Percentiles rank a stretch among this genome's conserved stretches.
Conservation (phyloP, 495 filamentous ascomycete species). For the Aspergillus sclerotiicarbonarius region DNA sequence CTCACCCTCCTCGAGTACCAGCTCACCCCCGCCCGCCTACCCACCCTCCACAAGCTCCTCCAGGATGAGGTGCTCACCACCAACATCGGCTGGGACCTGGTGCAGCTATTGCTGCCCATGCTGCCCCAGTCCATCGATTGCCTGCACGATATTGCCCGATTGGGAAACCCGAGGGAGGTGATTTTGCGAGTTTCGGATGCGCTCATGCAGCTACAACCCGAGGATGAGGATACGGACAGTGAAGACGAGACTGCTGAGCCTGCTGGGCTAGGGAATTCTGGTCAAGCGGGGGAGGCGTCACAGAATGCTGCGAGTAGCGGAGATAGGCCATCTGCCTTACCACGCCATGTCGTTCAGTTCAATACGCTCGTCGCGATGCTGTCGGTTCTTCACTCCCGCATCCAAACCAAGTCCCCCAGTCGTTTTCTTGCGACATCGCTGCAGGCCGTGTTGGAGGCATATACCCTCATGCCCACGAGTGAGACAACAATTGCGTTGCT, state of each 20-base stretch:
- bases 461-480: slow-evolving; percentile 53
- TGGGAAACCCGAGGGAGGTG: slow-evolving; percentile 92
- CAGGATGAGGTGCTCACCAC: slow-evolving; percentile 80
- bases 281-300: slow-evolving; percentile 1
- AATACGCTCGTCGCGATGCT: slow-evolving; percentile 76
- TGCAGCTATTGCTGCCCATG: slow-evolving; percentile 77
- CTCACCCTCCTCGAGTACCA: slow-evolving; percentile 85
- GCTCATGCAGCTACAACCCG: slow-evolving; percentile 56
- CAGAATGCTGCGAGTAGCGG: neutral
- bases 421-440: slow-evolving; percentile 90
- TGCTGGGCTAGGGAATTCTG: neutral
- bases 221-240: slow-evolving; percentile 52
- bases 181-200: slow-evolving; percentile 83
- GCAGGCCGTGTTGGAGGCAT: slow-evolving; percentile 69
- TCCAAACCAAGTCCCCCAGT: slow-evolving; percentile 87
- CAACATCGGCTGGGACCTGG: slow-evolving; percentile 95
- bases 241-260: slow-evolving; percentile 17
- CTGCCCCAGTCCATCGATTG: slow-evolving; percentile 70
- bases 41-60: slow-evolving; percentile 71
- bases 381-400: slow-evolving; percentile 77
- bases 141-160: slow-evolving; percentile 71
- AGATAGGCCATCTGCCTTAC: slow-evolving; percentile 19
- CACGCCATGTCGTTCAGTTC: slow-evolving; percentile 56
- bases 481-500: slow-evolving; percentile 73
- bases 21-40: slow-evolving; percentile 71